Base-by-base conservation (phyloP, 345 rosid species). In the Turnera subulata region DNA sequence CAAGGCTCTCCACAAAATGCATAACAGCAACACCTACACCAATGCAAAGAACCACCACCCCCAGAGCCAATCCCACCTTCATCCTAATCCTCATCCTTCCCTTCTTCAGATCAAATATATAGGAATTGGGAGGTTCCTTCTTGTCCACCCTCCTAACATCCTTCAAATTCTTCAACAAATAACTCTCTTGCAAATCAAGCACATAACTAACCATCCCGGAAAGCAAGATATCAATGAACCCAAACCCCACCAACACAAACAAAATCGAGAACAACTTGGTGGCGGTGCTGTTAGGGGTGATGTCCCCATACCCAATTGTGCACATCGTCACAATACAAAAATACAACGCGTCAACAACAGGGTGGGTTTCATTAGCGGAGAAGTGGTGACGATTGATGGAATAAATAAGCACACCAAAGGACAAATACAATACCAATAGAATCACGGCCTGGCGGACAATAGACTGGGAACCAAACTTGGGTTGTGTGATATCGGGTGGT, bases 61-160 rank as follows among this genome's bases (percentile, higher is more conserved):
- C 89, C 49, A 89, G 73, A 22, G 99, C 99, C 73, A 93, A 68
- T 9, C 82, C 97, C 55, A 93, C 97, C 82, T 89, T 93, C 86
- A 83, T 74, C 66, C 98, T 77, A 20, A 92, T 92, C 81, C 98
- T 83, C 91, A 89, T 86, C 71, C 98, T 86, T 64, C 97, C 98
- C 60, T 92, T 92, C 73, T 79, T 79, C 59, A 89, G 78, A 80
- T 92, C 97, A 48, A 92, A 63, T 45, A 92, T 80, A 62, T 75
- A 83, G 2, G 84, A 79, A 15, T 64, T 80, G 0, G 62, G 67
- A 1, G 66, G 62, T 23, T 84, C 84, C 50, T 54, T 62, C 14
- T 70, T 57, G 17, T 25, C 78, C 35, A 61, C 77, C 53, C 64
- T 64, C 72, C 82, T 77, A 12, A 73, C 84, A 62, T 83, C 69